Conservation (phyloP, 1,284 basidiomycete species). For the Salmacisia buchloeana region DNA sequence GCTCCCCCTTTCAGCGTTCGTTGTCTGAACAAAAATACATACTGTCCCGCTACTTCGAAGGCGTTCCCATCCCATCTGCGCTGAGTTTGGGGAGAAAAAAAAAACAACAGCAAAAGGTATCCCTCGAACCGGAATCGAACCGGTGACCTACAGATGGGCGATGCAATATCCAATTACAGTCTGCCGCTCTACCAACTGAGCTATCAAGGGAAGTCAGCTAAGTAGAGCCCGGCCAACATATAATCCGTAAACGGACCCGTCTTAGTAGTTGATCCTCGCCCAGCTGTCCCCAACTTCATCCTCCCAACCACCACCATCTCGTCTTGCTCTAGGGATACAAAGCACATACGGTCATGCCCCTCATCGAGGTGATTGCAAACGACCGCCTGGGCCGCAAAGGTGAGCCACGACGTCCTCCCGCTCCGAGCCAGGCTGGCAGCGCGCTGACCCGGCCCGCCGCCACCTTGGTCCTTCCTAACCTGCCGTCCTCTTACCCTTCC, state of each 20-base stretch:
- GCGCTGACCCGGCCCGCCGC: not conserved
- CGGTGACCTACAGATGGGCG: not conserved
- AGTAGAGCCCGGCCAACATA: no score
- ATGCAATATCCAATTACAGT: not conserved
- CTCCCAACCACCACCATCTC: not conserved
- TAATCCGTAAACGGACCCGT: no score
- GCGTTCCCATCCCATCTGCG: no score
- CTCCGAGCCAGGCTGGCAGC: not conserved
- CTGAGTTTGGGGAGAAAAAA: not conserved
- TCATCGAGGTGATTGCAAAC: conserved; percentile 84
- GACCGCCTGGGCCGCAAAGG: conserved; percentile 95
- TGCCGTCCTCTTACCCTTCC: not conserved
- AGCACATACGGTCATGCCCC: conserved; percentile 37
- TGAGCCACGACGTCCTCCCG: conserved; percentile 52
- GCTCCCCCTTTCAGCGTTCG: no score
- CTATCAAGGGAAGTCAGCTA: conserved; percentile 11
- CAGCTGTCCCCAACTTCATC: no score
- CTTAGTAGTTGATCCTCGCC: no score
- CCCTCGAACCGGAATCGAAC: conserved; percentile 8
- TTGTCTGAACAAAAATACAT: no score
- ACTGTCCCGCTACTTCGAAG: no score
- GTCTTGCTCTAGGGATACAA: not conserved
- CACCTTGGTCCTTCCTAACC: not conserved
- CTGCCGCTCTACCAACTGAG: conserved; percentile 9
- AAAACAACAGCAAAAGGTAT: not conserved